Evolutionary conservation across 1,284 basidiomycete species (phyloP), one percentile per base, ranked within the genome.

Genomic region (Fomitopsis betulina): DNA sequence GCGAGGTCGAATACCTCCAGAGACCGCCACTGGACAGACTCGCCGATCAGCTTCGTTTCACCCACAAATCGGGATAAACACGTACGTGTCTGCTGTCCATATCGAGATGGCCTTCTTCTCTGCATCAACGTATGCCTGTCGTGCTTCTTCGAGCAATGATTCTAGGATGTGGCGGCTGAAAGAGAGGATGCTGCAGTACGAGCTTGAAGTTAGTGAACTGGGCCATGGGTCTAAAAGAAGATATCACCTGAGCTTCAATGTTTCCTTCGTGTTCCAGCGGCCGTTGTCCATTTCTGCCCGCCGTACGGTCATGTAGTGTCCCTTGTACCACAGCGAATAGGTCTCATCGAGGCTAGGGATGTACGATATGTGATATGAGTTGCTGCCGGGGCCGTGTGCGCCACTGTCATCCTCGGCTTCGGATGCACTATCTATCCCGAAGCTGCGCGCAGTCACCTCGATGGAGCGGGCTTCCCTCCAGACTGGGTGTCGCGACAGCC

Each of bases 291-390:
- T 66, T 43, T 70, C 65, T 19, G 61, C 63, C 10, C 80, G 78
- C 5, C 68, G 75, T 39, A 85, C 66, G 3, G 68, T 68, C 66
- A 85, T 73, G 75, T 79, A 82, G 17, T 73, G 76, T 3, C 73
- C 63, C 54, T 78, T 77, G 61, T 82, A 80, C 79, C 80, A 85
- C 37, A 85, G 62, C 0, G 74, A 70, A 54, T 83, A 79, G 3
- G 76, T 73, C 7, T 72, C 70, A 5, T 74, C 71, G 3, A 76
- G 60, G 0, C 78, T 73, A 1, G 85, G 85, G 7, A 84, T 67
- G 65, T 79, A 86, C 0, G 76, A 63, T 27, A 85, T 63, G 58
- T 73, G 76, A 12, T 76, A 73, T 37, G 45, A 3, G 38, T 56
- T 53, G 35, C 40, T 52, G 15, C 63, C 59, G 4, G 72, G 68